phyloP scores from a whole-genome alignment of 305 asterid species.

The Coffea humblotiana region DNA sequence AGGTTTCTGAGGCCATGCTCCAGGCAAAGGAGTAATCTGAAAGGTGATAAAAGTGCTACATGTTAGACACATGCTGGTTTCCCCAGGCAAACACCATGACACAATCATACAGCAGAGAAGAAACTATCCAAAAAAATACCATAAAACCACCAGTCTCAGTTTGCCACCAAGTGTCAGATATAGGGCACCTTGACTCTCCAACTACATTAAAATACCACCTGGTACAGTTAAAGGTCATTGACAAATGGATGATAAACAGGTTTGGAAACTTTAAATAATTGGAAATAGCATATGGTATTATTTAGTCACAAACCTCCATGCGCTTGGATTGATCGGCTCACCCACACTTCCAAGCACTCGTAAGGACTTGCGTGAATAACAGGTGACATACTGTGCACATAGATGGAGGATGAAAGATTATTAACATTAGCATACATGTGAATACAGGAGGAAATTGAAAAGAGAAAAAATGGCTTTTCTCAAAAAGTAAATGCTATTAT shows the following conservation, averaged over 20 bases:
- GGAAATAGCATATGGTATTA: slow-evolving; percentile 17
- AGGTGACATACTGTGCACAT: slow-evolving; percentile 73
- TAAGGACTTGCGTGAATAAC: slow-evolving; percentile 87
- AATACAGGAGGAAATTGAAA: neutral
- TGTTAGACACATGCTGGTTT: slow-evolving; percentile 12
- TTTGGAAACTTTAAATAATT: slow-evolving; percentile 5
- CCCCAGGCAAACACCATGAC: neutral
- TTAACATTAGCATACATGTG: neutral
- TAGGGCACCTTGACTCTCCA: slow-evolving; percentile 95
- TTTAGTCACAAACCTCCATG: slow-evolving; percentile 72
- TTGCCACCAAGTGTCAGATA: slow-evolving; percentile 99
- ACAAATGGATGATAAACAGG: slow-evolving; percentile 12
- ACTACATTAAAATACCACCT: slow-evolving; percentile 96
- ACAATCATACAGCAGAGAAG: neutral
- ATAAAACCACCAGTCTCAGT: slow-evolving; percentile 97
- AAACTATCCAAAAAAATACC: slow-evolving; percentile 47
- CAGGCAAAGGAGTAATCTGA: slow-evolving; percentile 98
- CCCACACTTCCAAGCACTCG: slow-evolving; percentile 99
- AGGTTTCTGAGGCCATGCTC: slow-evolving; percentile 99
- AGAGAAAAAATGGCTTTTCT: neutral
- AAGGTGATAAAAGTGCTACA: slow-evolving; percentile 31
- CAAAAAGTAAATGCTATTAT: neutral
- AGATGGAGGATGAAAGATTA: slow-evolving; percentile 14
- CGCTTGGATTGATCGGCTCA: slow-evolving; percentile 97
- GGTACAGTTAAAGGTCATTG: slow-evolving; percentile 28